phyloP scores from a whole-genome alignment of 2,329 filamentous ascomycete genomes.

The Triangularia setosa region DNA sequence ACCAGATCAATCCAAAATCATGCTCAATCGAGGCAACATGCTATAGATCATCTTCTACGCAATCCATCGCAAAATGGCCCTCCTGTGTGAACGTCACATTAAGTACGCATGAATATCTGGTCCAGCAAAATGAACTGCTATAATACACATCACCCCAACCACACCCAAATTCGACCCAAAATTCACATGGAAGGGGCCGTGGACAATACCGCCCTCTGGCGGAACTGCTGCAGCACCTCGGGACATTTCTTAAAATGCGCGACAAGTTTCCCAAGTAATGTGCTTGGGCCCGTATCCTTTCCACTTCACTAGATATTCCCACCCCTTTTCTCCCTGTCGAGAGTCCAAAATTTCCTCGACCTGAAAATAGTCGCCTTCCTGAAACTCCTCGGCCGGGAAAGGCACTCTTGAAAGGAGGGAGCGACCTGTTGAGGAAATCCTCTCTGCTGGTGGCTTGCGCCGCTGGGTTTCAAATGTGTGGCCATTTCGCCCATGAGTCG shows the following conservation, averaged over 20 bases:
- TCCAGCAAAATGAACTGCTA: not conserved
- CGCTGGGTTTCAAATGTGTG: not conserved
- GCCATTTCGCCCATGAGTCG: not conserved
- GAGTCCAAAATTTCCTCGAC: not conserved
- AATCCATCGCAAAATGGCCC: not conserved
- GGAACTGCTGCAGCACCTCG: constrained; percentile 13
- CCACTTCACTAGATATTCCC: constrained; percentile 10
- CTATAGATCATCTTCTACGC: not conserved
- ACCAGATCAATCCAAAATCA: not conserved
- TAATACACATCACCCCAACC: not conserved
- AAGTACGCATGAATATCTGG: not conserved
- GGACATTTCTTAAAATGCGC: constrained; percentile 15
- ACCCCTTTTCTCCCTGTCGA: constrained; percentile 8
- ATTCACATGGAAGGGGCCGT: not conserved
- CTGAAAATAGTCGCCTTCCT: not conserved
- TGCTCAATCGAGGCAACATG: not conserved
- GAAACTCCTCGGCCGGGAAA: not conserved
- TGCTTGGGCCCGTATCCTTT: constrained; percentile 15
- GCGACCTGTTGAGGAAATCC: not conserved
- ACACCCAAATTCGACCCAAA: not conserved
- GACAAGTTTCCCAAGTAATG: constrained; percentile 12
- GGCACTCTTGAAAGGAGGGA: not conserved
- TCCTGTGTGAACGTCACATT: not conserved
- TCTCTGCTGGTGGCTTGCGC: not conserved
- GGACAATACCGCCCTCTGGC: constrained; percentile 5